Base-by-base conservation (phyloP, 257 asterid genomes). In the Lavandula angustifolia region DNA sequence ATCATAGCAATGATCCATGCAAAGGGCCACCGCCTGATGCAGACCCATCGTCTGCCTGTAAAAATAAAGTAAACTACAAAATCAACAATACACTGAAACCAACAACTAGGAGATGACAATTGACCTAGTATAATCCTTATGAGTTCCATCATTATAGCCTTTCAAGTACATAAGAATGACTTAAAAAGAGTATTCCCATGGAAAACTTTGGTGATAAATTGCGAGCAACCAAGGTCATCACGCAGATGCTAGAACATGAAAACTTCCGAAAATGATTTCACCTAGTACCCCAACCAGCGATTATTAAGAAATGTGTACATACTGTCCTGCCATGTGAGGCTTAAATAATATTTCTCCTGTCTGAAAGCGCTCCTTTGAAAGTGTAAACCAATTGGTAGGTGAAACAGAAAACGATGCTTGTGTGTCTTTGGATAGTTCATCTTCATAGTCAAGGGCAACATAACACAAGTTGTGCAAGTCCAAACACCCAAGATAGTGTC, bases 271-370 rank as follows among this genome's bases (percentile, higher is more conserved):
- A 55, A 60, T 55, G 68, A 48, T 13, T 60, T 71, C 59, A 62
- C 46, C 52, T 4, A 60, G 55, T 56, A 69, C 43, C 48, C 16
- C 35, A 73, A 68, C 69, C 53, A 74, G 44, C 38, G 53, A 77
- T 6, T 56, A 74, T 4, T 60, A 73, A 62, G 72, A 71, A 49
- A 77, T 22, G 59, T 42, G 38, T 70, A 79, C 99, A 60, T 85
- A 92, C 97, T 82, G 31, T 85, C 96, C 97, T 40, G 94, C 95
- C 60, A 89, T 79, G 64, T 84, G 95, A 56, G 97, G 97, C 79
- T 78, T 85, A 83, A 89, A 92, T 52, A 92, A 59, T 81, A 92
- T 81, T 73, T 92, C 99, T 78, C 97, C 99, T 3, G 99, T 92
- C 77, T 85, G 91, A 78, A 85, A 92, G 12, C 97, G 97, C 76